Evolutionary conservation across 768 basidiomycete species (phyloP), one percentile per base, ranked within the genome.

Genomic region (Termitomyces sp.): DNA sequence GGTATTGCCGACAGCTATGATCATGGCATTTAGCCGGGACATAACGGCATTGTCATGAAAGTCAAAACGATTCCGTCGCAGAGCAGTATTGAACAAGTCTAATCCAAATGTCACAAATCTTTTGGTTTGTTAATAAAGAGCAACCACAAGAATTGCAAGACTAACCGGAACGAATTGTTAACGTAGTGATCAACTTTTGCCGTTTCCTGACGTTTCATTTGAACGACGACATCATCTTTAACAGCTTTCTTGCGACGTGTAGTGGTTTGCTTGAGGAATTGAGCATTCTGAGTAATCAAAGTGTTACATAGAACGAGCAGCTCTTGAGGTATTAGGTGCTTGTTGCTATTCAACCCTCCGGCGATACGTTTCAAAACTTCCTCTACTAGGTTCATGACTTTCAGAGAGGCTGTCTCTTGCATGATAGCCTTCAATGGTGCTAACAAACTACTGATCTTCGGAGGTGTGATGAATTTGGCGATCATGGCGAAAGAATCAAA

Each of bases 61-160:
- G 65, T 96, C 86, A 63, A 99, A 94, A 19, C 86, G 87, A 54
- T 84, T 88, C 7, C 93, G 83, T 46, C 90, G 84, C 64, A 91
- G 82, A 0, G 93, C 93, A 3, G 92, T 90, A 62, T 88, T 82
- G 65, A 98, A 87, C 4, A 99, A 75, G 51, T 98, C 94, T 41
- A 98, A 76, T 41, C 97, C 97, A 62, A 99, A 93, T 5, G 84
- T 80, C 30, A 97, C 84, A 62, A 98, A 98, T 28, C 24, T 89
- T 93, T 58, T 2, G 21, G 26, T 45, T 40, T 28, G 24, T 49
- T 58, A 55, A 58, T 53, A 58, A 42, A 56, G 9, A 14, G 30
- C 28, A 45, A 40, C 24, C 32, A 22, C 17, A 24, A 40, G 26
- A 17, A 45, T 46, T 10, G 40, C 24, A 0, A 35, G 51, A 35